These are phyloP conservation scores for Prunus mongolica DNA, from an alignment of 306 rosid genomes.

Conservation along the genomic window DNA sequence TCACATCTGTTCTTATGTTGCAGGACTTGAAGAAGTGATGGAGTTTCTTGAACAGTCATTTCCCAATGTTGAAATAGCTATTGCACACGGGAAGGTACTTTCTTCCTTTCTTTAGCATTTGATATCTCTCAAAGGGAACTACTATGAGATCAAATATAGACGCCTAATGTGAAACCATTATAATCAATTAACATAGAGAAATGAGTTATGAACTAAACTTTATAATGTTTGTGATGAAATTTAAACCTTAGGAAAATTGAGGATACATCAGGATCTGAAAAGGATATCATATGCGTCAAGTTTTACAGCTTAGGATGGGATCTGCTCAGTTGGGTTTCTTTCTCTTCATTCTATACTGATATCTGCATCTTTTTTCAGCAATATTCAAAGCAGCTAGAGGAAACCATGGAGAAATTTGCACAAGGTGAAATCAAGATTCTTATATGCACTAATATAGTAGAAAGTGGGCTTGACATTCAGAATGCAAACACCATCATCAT, in stretches of 20 bases:
- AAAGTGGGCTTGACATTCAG: conserved; percentile 98
- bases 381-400: conserved; percentile 86
- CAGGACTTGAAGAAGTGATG: conserved; percentile 94
- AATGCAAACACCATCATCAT: conserved; percentile 95
- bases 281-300: not conserved
- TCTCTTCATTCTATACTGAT: not conserved
- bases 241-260: not conserved
- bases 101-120: conserved; percentile 28
- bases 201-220: not conserved
- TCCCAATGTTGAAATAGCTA: conserved; percentile 79
- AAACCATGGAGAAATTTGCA: conserved; percentile 86
- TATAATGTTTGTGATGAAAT: not conserved
- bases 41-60: conserved; percentile 67
- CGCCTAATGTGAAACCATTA: not conserved
- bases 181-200: not conserved
- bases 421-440: conserved; percentile 79
- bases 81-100: conserved; percentile 93
- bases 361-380: conserved; percentile 50
- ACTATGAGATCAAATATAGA: conserved; percentile 17
- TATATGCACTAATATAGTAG: conserved; percentile 85
- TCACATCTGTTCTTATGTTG: conserved; percentile 20
- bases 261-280: not conserved
- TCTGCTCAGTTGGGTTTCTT: not conserved
- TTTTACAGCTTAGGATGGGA: not conserved
- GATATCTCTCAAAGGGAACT: conserved; percentile 17